phyloP scores from a whole-genome alignment of 805 yeast species.

The Ogataea naganishii region DNA sequence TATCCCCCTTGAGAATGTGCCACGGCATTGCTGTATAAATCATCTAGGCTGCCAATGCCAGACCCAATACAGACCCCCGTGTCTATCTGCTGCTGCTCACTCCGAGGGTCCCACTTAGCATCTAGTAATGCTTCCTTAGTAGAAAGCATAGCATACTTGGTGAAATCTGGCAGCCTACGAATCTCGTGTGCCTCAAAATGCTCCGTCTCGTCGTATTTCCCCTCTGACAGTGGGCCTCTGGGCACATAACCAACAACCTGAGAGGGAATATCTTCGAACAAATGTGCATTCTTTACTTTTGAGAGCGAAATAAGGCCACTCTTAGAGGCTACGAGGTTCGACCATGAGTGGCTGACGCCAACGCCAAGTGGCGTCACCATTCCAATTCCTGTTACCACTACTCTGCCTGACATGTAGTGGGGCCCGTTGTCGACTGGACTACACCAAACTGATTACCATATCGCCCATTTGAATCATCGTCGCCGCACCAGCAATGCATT shows the following conservation, averaged over 20 bases:
- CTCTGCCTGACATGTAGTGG: slow-evolving; percentile 37
- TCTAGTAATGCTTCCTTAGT: slow-evolving; percentile 69
- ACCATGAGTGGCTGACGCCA: slow-evolving; percentile 50
- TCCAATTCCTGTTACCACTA: slow-evolving; percentile 91
- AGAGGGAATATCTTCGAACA: slow-evolving; percentile 52
- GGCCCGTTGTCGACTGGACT: not conserved
- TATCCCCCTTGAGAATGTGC: slow-evolving; percentile 43
- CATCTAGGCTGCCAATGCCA: slow-evolving; percentile 84
- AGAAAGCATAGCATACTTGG: slow-evolving; percentile 74
- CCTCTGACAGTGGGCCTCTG: slow-evolving; percentile 22
- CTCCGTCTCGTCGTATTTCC: slow-evolving; percentile 43
- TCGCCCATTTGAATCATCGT: too few relatives aligned
- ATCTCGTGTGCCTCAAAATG: slow-evolving; percentile 40
- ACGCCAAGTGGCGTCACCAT: slow-evolving; percentile 80
- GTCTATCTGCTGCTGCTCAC: slow-evolving; percentile 24
- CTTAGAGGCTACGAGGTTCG: slow-evolving; percentile 35
- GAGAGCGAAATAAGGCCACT: slow-evolving; percentile 56
- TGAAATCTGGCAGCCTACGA: slow-evolving; percentile 59
- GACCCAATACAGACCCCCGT: slow-evolving; percentile 86
- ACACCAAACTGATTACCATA: too few relatives aligned
- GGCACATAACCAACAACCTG: slow-evolving; percentile 75
- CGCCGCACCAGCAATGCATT: too few relatives aligned
- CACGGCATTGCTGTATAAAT: slow-evolving; percentile 54
- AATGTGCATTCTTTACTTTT: slow-evolving; percentile 30
- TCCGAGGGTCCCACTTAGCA: slow-evolving; percentile 42